phyloP scores from a whole-genome alignment of 768 basidiomycete species.

The Podaxis sp. region DNA sequence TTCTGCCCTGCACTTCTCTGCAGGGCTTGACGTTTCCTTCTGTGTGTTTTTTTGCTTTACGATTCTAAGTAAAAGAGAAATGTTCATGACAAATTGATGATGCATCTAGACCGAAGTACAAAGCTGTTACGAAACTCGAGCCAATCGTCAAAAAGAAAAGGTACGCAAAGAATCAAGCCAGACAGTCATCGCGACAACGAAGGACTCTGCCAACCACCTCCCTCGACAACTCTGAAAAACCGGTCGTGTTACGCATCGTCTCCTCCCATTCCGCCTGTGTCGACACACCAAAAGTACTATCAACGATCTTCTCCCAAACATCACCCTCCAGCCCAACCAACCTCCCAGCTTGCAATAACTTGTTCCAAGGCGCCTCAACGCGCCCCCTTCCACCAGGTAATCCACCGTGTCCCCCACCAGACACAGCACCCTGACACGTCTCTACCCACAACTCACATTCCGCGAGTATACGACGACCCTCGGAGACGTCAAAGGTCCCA shows the following conservation, averaged over 20 bases:
- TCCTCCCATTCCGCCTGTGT: constrained; percentile 56
- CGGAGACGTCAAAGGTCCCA: constrained; percentile 58
- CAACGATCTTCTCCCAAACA: constrained; percentile 44
- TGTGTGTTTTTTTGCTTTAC: constrained; percentile 21
- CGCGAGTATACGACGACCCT: constrained; percentile 59
- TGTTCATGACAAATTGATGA: constrained; percentile 11
- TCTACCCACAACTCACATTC: constrained; percentile 87
- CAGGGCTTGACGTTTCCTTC: constrained; percentile 26
- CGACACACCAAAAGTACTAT: constrained; percentile 46
- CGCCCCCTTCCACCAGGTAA: constrained; percentile 47
- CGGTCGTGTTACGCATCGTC: constrained; percentile 48
- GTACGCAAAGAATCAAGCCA: constrained; percentile 11
- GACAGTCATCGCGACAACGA: constrained; percentile 38
- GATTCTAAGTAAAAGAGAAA: constrained; percentile 17
- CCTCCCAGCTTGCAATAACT: constrained; percentile 66
- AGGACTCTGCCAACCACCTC: constrained; percentile 62
- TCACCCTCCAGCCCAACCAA: constrained; percentile 62
- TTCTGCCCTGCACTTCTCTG: constrained; percentile 13
- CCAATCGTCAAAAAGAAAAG: neutral
- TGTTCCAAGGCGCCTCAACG: constrained; percentile 75
- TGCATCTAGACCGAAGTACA: neutral
- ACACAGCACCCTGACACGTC: constrained; percentile 62
- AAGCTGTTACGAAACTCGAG: neutral
- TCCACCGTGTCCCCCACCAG: constrained; percentile 11
- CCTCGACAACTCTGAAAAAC: constrained; percentile 58